Conservation (phyloP, 2,329 filamentous ascomycete species). For the Colletotrichum brevisporum region DNA sequence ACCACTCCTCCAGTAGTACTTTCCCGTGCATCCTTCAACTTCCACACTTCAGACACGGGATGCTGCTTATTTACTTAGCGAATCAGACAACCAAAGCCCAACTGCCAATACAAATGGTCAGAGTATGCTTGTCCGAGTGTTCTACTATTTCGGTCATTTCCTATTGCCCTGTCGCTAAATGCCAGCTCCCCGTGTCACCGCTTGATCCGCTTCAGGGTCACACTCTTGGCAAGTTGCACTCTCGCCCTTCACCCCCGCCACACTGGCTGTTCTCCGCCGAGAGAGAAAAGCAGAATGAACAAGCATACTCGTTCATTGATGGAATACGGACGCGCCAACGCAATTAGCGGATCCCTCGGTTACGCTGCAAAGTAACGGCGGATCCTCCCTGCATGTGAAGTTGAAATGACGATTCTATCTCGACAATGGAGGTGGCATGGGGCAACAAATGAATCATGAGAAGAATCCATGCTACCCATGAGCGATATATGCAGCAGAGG, state of each 20-base stretch:
- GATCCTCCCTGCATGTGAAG: background rate
- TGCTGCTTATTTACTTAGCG: background rate
- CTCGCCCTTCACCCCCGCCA: background rate
- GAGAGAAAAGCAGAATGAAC: background rate
- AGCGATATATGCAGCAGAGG: background rate
- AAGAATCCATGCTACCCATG: background rate
- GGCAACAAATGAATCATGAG: background rate
- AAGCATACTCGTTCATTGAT: background rate
- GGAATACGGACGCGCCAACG: background rate
- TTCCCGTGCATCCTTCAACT: background rate
- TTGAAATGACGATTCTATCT: conserved; percentile 3
- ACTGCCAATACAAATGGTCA: too few species aligned
- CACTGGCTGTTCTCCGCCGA: background rate
- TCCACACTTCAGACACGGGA: background rate
- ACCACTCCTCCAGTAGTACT: background rate
- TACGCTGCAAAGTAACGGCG: conserved; percentile 7
- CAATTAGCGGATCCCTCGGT: background rate
- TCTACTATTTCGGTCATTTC: background rate
- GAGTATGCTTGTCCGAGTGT: too few species aligned
- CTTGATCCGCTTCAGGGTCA: background rate
- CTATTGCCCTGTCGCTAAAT: background rate
- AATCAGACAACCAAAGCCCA: background rate
- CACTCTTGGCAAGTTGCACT: conserved; percentile 3
- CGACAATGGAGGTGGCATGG: background rate
- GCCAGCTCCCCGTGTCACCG: background rate